These are phyloP conservation scores for Nemania abortiva DNA, from an alignment of 2,329 filamentous ascomycete genomes.

Conservation along the genomic window DNA sequence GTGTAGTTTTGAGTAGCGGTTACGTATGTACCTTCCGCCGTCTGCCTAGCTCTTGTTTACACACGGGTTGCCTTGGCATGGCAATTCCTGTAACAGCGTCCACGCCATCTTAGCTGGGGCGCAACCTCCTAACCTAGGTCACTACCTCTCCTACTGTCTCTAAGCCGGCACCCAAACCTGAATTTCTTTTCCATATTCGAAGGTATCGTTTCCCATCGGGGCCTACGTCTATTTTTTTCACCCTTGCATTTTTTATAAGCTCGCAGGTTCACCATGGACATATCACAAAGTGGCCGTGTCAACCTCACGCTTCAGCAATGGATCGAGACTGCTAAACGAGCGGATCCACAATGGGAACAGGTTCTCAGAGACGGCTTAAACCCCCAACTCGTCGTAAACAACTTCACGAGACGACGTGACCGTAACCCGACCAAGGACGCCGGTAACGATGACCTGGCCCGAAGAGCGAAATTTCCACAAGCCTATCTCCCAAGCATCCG, in stretches of 20 bases:
- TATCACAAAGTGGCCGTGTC: neutral
- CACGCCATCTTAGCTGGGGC: too few species aligned
- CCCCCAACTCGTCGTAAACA: neutral
- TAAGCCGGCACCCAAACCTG: too few species aligned
- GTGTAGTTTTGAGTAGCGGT: too few species aligned
- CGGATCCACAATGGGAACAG: neutral
- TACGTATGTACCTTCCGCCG: too few species aligned
- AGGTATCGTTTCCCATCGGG: neutral
- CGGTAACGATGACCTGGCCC: neutral
- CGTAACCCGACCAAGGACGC: neutral
- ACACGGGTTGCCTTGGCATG: too few species aligned
- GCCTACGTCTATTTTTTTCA: neutral
- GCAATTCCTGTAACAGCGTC: too few species aligned
- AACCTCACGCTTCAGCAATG: neutral
- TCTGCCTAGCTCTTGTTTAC: too few species aligned
- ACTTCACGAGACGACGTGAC: constrained; percentile 2
- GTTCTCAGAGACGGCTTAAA: constrained; percentile 5
- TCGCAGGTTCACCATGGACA: constrained; percentile 9
- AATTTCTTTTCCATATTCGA: too few species aligned
- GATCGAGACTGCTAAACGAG: neutral
- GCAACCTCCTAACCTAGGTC: too few species aligned
- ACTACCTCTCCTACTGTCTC: too few species aligned
- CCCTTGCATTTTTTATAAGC: neutral
- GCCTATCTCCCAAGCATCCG: constrained; percentile 46
- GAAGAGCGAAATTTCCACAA: constrained; percentile 36